A percentile compares a stretch with the other conserved stretches of the same genome.
Evolutionary conservation across 768 basidiomycete genomes (phyloP).

Genomic region (Lyophyllum semitale): DNA sequence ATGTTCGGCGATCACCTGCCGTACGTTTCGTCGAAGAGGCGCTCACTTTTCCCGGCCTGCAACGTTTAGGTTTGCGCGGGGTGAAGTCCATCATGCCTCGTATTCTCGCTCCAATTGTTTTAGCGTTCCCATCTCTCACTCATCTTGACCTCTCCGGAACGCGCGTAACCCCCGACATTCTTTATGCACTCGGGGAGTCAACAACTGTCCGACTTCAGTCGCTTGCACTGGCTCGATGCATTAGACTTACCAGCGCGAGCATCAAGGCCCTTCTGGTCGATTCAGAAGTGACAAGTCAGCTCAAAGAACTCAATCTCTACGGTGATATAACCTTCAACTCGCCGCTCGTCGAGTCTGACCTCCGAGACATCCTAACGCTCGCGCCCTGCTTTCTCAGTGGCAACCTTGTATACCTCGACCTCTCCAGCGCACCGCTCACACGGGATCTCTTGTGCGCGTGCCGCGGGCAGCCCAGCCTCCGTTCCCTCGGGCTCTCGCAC

Average conservation of each 20-base stretch:
- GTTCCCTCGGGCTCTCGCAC: conserved; percentile 89
- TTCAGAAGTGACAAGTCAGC: conserved; percentile 59
- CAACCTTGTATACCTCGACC: conserved; percentile 81
- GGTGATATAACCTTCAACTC: conserved; percentile 85
- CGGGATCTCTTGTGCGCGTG: conserved; percentile 51
- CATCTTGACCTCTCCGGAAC: conserved; percentile 92
- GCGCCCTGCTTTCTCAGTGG: conserved; percentile 84
- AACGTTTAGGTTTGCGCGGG: conserved; percentile 79
- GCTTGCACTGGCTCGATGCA: conserved; percentile 85
- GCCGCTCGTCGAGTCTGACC: conserved; percentile 66
- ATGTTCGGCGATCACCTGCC: conserved; percentile 27
- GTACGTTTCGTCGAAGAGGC: conserved; percentile 48
- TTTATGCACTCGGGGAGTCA: conserved; percentile 65
- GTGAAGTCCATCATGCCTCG: conserved; percentile 75
- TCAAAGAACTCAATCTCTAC: conserved; percentile 84
- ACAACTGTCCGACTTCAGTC: conserved; percentile 70
- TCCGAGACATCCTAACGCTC: conserved; percentile 61
- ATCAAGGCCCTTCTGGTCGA: conserved; percentile 73
- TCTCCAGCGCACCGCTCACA: conserved; percentile 82
- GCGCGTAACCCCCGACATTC: conserved; percentile 75
- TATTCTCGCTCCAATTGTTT: conserved; percentile 70
- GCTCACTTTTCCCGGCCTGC: conserved; percentile 66
- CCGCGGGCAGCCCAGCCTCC: conserved; percentile 68
- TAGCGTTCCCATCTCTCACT: conserved; percentile 83
- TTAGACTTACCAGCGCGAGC: conserved; percentile 77